phyloP scores from a whole-genome alignment of 2,329 filamentous ascomycete species.

The Botrytis medusae region DNA sequence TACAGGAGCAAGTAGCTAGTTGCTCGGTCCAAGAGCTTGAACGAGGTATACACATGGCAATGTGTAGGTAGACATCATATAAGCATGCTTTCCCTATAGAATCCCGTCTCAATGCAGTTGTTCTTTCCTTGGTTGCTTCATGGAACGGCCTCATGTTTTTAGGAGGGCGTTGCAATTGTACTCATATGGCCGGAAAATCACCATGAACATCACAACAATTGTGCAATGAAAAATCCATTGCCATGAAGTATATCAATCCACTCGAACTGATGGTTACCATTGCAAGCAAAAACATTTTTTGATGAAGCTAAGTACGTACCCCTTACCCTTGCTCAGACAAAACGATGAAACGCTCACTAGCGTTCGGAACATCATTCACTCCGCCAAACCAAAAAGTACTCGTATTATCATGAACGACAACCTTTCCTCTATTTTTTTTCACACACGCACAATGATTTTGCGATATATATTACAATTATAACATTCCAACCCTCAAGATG shows the following conservation, averaged over 20 bases:
- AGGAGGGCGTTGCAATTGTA: not conserved
- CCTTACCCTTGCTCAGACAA: not conserved
- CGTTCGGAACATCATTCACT: not conserved
- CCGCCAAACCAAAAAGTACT: constrained; percentile 4
- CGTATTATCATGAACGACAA: not conserved
- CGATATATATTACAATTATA: constrained; percentile 11
- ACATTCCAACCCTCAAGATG: constrained; percentile 19
- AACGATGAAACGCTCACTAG: not conserved
- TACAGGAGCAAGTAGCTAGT: not conserved
- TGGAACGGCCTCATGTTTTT: not conserved
- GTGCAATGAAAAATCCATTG: not conserved
- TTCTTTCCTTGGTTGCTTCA: not conserved
- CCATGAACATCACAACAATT: not conserved
- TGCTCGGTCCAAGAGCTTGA: not conserved
- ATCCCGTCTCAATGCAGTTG: not conserved
- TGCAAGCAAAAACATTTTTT: not conserved
- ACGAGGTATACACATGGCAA: not conserved
- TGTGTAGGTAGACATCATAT: too few species aligned
- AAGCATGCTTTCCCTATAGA: not conserved
- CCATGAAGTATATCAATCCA: not conserved
- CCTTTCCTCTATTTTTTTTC: not conserved
- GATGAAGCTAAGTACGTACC: not conserved
- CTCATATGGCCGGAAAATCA: not conserved
- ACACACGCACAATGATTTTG: constrained; percentile 17
- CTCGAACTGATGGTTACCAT: not conserved